A percentile compares a stretch with the other conserved stretches of the same genome.
Conservation (phyloP, 345 rosid genomes). For the Camelina hispida region DNA sequence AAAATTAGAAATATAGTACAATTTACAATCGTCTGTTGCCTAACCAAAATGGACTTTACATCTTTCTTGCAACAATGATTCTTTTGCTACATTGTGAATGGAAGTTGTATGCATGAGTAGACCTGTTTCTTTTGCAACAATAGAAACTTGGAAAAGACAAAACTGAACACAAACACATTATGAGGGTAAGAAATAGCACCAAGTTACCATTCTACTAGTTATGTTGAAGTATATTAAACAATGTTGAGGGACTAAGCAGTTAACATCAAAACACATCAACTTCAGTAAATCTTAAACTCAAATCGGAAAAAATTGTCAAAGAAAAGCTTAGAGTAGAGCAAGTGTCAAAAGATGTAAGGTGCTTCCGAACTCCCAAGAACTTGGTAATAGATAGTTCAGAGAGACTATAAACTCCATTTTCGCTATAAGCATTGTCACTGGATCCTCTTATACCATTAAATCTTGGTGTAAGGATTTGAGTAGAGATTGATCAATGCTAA, state of each 20-base stretch:
- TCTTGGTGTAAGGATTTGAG: conserved; percentile 27
- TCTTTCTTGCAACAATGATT: neutral
- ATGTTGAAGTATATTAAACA: neutral
- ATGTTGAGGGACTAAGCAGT: neutral
- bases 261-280: neutral
- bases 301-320: neutral
- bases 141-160: neutral
- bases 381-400: conserved; percentile 41
- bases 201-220: neutral
- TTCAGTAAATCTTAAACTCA: neutral
- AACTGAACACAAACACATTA: conserved; percentile 20
- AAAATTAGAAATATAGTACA: neutral
- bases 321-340: conserved; percentile 2
- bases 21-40: conserved; percentile 7
- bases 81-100: neutral
- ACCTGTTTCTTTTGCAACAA: neutral
- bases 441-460: conserved; percentile 34
- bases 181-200: neutral
- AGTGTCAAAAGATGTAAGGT: conserved; percentile 40
- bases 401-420: conserved; percentile 56
- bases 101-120: neutral
- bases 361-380: conserved; percentile 58
- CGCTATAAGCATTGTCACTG: conserved; percentile 46
- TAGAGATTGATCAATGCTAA: conserved; percentile 30
- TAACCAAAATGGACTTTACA: neutral